phyloP scores from a whole-genome alignment of 768 basidiomycete species.

The Leucosporidium creatinivorum region DNA sequence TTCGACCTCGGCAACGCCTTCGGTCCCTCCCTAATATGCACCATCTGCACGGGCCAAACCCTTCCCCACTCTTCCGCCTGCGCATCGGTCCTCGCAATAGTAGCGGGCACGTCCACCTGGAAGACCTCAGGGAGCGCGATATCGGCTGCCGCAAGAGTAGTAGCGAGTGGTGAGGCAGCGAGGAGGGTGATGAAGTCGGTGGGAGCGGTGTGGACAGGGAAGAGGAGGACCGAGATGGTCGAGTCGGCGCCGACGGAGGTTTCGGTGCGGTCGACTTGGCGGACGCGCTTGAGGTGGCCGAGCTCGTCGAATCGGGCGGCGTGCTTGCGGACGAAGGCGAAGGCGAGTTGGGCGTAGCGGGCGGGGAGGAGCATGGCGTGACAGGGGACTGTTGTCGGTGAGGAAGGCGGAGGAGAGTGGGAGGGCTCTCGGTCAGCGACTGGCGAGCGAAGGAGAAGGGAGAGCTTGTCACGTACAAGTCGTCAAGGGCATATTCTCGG shows the following conservation, averaged over 20 bases:
- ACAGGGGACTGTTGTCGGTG: conserved; percentile 12
- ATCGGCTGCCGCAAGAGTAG: neutral
- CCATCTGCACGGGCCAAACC: conserved; percentile 65
- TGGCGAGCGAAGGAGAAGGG: neutral
- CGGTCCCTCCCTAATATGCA: conserved; percentile 51
- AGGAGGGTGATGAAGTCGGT: conserved; percentile 12
- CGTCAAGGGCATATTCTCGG: conserved; percentile 22
- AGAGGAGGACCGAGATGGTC: conserved; percentile 25
- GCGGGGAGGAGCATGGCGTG: conserved; percentile 26
- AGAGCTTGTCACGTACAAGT: conserved; percentile 4
- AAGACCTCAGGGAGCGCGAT: conserved; percentile 38
- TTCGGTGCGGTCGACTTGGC: neutral
- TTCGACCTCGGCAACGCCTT: conserved; percentile 56
- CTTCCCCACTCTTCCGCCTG: conserved; percentile 34
- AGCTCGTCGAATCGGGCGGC: conserved; percentile 21
- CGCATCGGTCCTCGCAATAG: conserved; percentile 52
- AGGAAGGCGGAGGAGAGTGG: neutral
- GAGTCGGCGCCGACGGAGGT: conserved; percentile 1
- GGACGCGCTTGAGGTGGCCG: conserved; percentile 29
- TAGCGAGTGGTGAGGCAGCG: conserved; percentile 4
- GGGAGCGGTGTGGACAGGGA: conserved; percentile 17
- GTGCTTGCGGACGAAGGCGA: conserved; percentile 22
- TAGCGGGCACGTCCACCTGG: conserved; percentile 45
- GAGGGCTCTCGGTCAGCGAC: neutral
- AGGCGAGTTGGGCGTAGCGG: neutral